Base-by-base conservation (phyloP, 441 rosid genomes). In the Pelargonium citronellum region DNA sequence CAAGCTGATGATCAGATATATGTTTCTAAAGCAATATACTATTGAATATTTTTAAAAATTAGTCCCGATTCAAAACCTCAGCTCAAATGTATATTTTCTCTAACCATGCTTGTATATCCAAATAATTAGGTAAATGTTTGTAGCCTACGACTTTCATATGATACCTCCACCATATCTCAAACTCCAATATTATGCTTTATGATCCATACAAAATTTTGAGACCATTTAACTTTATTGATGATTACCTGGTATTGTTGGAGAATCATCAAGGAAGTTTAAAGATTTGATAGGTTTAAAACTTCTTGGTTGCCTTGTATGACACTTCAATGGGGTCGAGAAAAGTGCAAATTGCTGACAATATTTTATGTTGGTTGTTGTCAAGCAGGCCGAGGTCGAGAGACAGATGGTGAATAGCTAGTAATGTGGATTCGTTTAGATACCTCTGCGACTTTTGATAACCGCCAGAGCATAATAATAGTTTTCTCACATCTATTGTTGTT, bases 351-450 rank as follows among this genome's bases (percentile, higher is more conserved):
- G 37, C 67, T 69, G 67, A 13, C 16, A 47, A 2, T 15, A 53
- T 46, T 39, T 64, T 6, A 46, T 68, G 15, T 41, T 67, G 64
- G 51, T 16, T 53, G 20, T 53, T 6, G 8, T 61, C 10, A 60
- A 34, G 71, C 85, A 86, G 90, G 87, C 74, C 84, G 67, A 81
- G 87, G 66, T 69, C 91, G 63, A 72, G 89, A 82, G 88, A 78
- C 46, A 77, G 84, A 82, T 89, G 95, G 92, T 89, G 88, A 87
- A 76, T 61, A 64, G 72, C 66, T 41, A 16, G 62, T 62, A 51
- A 41, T 46, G 71, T 70, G 62, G 78, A 77, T 74, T 79, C 46
- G 19, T 74, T 66, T 41, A 62, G 69, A 69, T 76, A 62, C 44
- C 64, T 10, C 71, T 12, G 60, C 74, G 46, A 70, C 81, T 72